Base-by-base conservation (phyloP, 73 alveolate species). In the Paramecium sonneborni region DNA sequence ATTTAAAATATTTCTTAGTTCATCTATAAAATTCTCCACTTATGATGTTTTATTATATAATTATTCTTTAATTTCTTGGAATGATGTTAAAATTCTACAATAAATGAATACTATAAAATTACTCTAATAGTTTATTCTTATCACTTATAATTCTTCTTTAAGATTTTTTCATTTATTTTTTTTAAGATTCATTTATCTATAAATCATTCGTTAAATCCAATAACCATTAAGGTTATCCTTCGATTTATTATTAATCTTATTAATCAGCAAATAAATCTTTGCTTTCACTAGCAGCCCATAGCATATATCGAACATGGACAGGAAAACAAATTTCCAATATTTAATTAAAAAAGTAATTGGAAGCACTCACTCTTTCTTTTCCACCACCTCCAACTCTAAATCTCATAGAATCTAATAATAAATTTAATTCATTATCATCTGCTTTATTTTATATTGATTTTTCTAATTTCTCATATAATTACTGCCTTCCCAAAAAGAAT, bases 381-480 rank as follows among this genome's bases (percentile, higher is more conserved):
- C 94, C 94, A 35, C 91, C 87, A 3, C 91, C 94, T 24, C 94
- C 94, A 18, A 88, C 84, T 72, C 94, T 88, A 58, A 88, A 88
- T 70, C 94, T 88, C 91, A 88, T 44, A n/a, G 91, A 69, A 44
- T 88, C 94, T 88, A 88, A 70, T 23, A 88, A 82, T 26, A 88
- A 38, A 70, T 88, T 88, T 28, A 88, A 69, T 70, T 88, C 94
- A 46, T 88, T 88, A 48, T 38, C 82, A 69, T 88, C 94, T 15
- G 88, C 94, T n/a, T 67, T 88, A 41, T 57, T 62, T 86, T 86
- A 15, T 0, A 88, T 67, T 1, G 91, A 68, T 14, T 88, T 88
- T 30, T 88, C 94, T 15, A 88, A 52, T 44, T 88, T 88, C 48
- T 88, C 94, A 88, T 38, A 82, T 37, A 88, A 70, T 38, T 88